Conservation (phyloP, 139 green algal species). For the Desmodesmus armatus region DNA sequence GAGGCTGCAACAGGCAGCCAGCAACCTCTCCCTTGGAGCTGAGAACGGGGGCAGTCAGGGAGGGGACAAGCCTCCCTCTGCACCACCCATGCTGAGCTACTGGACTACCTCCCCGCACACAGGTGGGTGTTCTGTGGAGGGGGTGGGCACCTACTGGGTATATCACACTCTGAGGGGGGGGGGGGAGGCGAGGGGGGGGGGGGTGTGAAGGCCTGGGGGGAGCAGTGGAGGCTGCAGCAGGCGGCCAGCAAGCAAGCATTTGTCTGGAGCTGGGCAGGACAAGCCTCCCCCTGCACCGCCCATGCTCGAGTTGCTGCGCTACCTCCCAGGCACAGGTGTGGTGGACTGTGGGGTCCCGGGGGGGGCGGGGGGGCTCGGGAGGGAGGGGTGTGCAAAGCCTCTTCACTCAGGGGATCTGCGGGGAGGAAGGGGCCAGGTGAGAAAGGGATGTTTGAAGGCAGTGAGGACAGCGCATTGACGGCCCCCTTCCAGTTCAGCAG, state of each 20-base stretch:
- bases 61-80: not conserved
- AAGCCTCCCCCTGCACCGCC: not conserved
- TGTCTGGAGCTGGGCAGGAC: not conserved
- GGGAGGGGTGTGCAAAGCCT: not conserved
- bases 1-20: not conserved
- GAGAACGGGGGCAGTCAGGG: not conserved
- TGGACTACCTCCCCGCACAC: slow-evolving; percentile 55
- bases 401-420: too few species aligned
- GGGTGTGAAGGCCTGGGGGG: not conserved
- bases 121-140: too few species aligned
- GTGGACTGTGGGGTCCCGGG: too few species aligned
- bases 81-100: slow-evolving; percentile 27
- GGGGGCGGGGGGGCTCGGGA: too few species aligned
- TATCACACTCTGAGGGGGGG: too few species aligned
- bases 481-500: too few species aligned
- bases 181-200: too few species aligned
- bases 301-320: slow-evolving; percentile 40
- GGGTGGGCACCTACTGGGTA: too few species aligned
- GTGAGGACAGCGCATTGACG: too few species aligned
- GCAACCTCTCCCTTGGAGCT: not conserved
- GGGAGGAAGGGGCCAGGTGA: too few species aligned
- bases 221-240: not conserved
- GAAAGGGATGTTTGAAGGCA: too few species aligned
- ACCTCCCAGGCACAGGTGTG: slow-evolving; percentile 46
- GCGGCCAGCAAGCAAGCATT: not conserved